Conservation (phyloP, 139 green algal species). For the Ostreobium quekettii region DNA sequence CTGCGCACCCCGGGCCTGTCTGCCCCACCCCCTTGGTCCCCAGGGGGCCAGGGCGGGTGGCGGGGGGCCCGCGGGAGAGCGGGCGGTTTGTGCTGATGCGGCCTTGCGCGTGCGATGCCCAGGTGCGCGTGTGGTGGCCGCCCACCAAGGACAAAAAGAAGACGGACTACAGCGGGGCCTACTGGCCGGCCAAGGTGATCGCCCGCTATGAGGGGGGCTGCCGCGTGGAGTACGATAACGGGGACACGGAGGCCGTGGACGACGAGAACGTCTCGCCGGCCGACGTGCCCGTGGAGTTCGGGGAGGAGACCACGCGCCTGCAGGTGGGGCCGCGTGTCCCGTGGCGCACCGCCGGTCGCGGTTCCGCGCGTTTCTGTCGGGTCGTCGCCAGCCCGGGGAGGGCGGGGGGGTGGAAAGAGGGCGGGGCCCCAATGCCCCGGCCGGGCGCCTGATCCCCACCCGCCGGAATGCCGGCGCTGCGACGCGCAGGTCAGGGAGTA, state of each 20-base stretch:
- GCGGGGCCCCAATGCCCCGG: no score
- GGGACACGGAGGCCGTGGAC: conserved; percentile 30
- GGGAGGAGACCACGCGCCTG: conserved; percentile 31
- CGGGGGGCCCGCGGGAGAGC: no score
- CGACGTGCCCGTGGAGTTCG: conserved; percentile 39
- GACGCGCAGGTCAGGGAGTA: conserved; percentile 39
- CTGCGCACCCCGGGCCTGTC: no score
- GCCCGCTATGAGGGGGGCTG: background rate
- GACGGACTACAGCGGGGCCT: conserved; percentile 39
- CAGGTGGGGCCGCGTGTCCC: conserved; percentile 19
- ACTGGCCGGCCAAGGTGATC: conserved; percentile 36
- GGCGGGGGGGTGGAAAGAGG: no score
- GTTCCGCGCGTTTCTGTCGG: background rate
- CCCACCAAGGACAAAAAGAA: conserved; percentile 37
- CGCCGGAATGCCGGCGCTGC: background rate
- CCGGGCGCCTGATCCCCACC: no score
- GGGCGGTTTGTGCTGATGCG: no score
- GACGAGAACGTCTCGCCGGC: conserved; percentile 29
- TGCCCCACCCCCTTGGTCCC: no score
- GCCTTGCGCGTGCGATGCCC: no score
- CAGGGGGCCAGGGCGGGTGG: no score
- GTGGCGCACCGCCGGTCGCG: background rate
- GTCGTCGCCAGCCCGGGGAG: background rate
- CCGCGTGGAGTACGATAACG: conserved; percentile 47
- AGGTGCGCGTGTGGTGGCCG: conserved; percentile 50